Evolutionary conservation across 306 rosid species (phyloP).

Genomic region (Sphenostylis stenocarpa): DNA sequence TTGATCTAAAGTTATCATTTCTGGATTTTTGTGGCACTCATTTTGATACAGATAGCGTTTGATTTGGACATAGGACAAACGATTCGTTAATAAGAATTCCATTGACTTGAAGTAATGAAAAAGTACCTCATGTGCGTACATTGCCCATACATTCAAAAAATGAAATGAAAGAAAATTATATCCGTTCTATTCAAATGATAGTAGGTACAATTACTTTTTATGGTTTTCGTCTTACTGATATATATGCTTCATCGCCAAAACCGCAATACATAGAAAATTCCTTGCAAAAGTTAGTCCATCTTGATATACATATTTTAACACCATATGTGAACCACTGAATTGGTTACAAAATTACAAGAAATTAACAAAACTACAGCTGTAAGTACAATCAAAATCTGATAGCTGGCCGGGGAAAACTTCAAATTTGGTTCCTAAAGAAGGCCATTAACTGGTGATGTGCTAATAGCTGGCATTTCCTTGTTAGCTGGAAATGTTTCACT

Average conservation of each 20-base stretch:
- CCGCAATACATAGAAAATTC: constrained; percentile 18
- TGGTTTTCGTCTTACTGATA: constrained; percentile 12
- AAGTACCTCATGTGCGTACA: not conserved
- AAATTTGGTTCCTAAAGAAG: constrained; percentile 49
- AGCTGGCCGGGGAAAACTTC: constrained; percentile 21
- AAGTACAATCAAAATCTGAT: constrained; percentile 41
- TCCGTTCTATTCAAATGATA: constrained; percentile 19
- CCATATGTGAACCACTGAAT: constrained; percentile 30
- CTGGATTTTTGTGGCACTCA: not conserved
- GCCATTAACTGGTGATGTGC: constrained; percentile 64
- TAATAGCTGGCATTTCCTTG: constrained; percentile 61
- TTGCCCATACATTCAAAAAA: not conserved
- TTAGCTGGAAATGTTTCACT: constrained; percentile 43
- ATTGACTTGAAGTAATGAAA: constrained; percentile 1
- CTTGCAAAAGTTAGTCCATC: constrained; percentile 36
- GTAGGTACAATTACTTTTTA: constrained; percentile 27
- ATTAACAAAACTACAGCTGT: constrained; percentile 39
- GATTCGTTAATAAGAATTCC: not conserved
- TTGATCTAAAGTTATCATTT: constrained; percentile 4
- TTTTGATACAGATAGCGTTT: not conserved
- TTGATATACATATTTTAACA: constrained; percentile 35
- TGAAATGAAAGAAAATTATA: not conserved
- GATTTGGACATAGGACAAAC: not conserved
- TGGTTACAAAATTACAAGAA: constrained; percentile 47
- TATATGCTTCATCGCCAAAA: constrained; percentile 21